Conservation (phyloP, 2,329 filamentous ascomycete genomes). For the Exophiala lecanii-corni region DNA sequence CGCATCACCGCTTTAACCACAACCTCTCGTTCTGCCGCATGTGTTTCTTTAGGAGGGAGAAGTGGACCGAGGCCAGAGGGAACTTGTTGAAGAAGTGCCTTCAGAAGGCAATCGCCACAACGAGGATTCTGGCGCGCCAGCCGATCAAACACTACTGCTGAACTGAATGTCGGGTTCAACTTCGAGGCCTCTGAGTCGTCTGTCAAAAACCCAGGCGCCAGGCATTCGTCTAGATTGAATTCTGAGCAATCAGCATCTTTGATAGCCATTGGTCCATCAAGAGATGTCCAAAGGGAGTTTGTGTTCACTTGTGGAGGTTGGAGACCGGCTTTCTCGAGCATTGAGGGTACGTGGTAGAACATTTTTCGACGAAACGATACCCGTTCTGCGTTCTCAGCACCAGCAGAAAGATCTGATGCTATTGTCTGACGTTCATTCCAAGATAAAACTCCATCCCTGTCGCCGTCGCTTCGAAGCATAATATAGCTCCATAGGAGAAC, state of each 20-base stretch:
- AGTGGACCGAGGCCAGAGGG: conserved; percentile 12
- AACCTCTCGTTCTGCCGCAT: conserved; percentile 11
- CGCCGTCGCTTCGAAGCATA: conserved; percentile 18
- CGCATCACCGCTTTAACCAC: conserved; percentile 20
- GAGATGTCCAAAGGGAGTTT: conserved; percentile 18
- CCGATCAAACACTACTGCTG: conserved; percentile 14
- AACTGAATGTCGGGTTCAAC: conserved; percentile 16
- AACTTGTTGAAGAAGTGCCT: conserved; percentile 13
- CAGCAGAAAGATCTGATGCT: conserved; percentile 12
- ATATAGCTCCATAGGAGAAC: conserved; percentile 20
- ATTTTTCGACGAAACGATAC: conserved; percentile 14
- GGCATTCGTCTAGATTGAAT: conserved; percentile 20
- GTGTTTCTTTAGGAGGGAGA: conserved; percentile 11
- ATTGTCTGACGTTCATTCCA: conserved; percentile 19
- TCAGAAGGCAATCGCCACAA: conserved; percentile 21
- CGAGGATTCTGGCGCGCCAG: conserved; percentile 13
- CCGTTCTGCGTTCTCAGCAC: conserved; percentile 13
- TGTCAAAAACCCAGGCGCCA: conserved; percentile 14
- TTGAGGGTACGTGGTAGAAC: conserved; percentile 18
- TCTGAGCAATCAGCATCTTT: conserved; percentile 15
- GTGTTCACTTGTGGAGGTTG: conserved; percentile 17
- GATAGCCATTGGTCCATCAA: conserved; percentile 17
- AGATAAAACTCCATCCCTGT: conserved; percentile 15
- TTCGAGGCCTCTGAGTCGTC: conserved; percentile 6
- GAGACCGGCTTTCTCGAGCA: conserved; percentile 17